phyloP scores from a whole-genome alignment of 768 basidiomycete genomes.

The Hysterangium stoloniferum region DNA sequence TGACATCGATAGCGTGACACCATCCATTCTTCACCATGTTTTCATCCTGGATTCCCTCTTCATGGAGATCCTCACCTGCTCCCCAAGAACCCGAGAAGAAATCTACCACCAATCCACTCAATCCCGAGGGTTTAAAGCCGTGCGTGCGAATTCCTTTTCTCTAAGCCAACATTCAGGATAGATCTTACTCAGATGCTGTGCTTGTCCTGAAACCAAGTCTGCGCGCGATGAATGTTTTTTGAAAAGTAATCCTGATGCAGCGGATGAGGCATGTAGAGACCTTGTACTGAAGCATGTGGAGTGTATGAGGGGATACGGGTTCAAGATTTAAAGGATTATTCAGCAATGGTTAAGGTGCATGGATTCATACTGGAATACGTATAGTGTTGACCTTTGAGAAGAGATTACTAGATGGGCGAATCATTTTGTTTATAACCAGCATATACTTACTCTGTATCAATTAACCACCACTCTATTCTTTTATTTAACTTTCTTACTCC shows the following conservation, averaged over 20 bases:
- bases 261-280: conserved; percentile 72
- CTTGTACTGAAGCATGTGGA: conserved; percentile 73
- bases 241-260: conserved; percentile 52
- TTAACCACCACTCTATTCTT: too few relatives aligned
- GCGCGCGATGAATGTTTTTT: conserved; percentile 94
- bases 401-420: too few relatives aligned
- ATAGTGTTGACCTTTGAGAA: too few relatives aligned
- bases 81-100: conserved; percentile 25
- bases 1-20: background rate
- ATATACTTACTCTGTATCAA: too few relatives aligned
- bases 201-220: conserved; percentile 89
- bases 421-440: too few relatives aligned
- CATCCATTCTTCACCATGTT: background rate
- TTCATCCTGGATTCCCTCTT: conserved; percentile 30
- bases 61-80: conserved; percentile 35
- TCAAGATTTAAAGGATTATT: conserved; percentile 78
- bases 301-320: conserved; percentile 89
- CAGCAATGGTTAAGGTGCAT: too few relatives aligned
- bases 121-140: conserved; percentile 95
- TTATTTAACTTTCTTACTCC: too few relatives aligned
- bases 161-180: background rate
- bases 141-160: conserved; percentile 33
- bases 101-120: conserved; percentile 60
- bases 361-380: too few relatives aligned
- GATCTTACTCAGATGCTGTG: conserved; percentile 69